Conservation (phyloP, 1,284 basidiomycete species). For the Butyriboletus appendiculatus region DNA sequence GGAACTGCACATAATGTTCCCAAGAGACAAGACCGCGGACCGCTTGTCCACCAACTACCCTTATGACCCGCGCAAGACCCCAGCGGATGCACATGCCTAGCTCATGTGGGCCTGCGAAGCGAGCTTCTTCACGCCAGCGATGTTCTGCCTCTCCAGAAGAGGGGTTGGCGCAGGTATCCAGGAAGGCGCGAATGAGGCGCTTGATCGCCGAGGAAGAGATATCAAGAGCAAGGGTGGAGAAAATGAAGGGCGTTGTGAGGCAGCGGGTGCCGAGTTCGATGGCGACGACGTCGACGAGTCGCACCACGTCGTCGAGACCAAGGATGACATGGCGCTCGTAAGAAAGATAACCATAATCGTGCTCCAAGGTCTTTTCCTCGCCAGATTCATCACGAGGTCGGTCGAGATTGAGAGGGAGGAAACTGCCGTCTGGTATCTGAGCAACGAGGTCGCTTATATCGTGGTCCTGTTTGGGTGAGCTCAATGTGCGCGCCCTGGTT, state of each 20-base stretch:
- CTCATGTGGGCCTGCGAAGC: constrained; percentile 82
- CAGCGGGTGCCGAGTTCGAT: constrained; percentile 74
- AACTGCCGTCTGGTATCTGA: constrained; percentile 61
- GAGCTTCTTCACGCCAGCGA: constrained; percentile 76
- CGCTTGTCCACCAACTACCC: constrained; percentile 64
- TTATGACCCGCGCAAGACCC: constrained; percentile 75
- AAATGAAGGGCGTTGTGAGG: constrained; percentile 86
- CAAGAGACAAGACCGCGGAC: constrained; percentile 75
- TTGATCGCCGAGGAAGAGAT: constrained; percentile 71
- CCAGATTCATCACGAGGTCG: constrained; percentile 42
- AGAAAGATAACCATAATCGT: constrained; percentile 73
- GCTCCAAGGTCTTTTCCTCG: constrained; percentile 34
- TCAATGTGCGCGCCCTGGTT: constrained; percentile 42
- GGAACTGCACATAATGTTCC: constrained; percentile 78
- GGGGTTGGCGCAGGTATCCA: constrained; percentile 55
- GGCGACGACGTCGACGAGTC: constrained; percentile 69
- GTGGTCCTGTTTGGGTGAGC: constrained; percentile 34
- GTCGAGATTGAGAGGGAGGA: constrained; percentile 60
- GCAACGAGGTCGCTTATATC: constrained; percentile 38
- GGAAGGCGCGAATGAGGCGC: constrained; percentile 74
- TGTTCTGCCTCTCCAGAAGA: constrained; percentile 48
- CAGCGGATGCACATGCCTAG: constrained; percentile 86
- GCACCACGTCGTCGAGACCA: constrained; percentile 70
- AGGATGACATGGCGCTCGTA: constrained; percentile 74
- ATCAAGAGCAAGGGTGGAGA: constrained; percentile 85